These are phyloP conservation scores for Aspergillaceae sp. DNA, from an alignment of 2,329 filamentous ascomycete genomes.

Conservation along the genomic window DNA sequence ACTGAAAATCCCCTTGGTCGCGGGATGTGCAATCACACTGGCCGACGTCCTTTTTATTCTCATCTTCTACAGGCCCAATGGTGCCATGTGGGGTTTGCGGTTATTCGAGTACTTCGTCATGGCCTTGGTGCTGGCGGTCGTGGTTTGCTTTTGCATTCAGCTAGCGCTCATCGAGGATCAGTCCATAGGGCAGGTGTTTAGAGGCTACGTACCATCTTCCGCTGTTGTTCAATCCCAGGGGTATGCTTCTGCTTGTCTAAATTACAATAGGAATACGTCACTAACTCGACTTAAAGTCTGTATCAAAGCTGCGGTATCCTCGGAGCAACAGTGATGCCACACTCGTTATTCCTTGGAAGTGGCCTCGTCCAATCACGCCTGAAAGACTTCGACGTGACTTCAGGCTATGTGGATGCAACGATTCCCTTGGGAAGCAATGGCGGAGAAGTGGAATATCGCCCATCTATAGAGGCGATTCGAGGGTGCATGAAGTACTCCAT, in stretches of 20 bases:
- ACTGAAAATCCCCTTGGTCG: slow-evolving; percentile 45
- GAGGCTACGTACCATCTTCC: slow-evolving; percentile 47
- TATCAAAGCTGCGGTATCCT: slow-evolving; percentile 48
- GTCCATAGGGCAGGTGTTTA: slow-evolving; percentile 45
- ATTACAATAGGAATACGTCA: background rate
- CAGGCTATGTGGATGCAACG: slow-evolving; percentile 27
- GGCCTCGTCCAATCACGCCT: slow-evolving; percentile 49
- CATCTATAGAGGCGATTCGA: slow-evolving; percentile 63
- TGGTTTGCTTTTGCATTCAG: slow-evolving; percentile 50
- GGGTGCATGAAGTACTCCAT: slow-evolving; percentile 67
- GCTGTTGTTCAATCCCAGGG: slow-evolving; percentile 45
- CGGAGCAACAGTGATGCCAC: slow-evolving; percentile 51
- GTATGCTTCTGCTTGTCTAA: slow-evolving; percentile 20
- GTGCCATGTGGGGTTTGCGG: slow-evolving; percentile 44
- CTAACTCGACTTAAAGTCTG: slow-evolving; percentile 27
- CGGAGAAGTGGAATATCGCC: slow-evolving; percentile 56
- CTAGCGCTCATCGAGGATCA: slow-evolving; percentile 45
- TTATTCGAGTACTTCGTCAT: slow-evolving; percentile 49
- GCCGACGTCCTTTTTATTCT: slow-evolving; percentile 50
- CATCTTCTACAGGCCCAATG: slow-evolving; percentile 46
- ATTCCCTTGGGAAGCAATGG: slow-evolving; percentile 26
- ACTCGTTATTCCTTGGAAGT: slow-evolving; percentile 49
- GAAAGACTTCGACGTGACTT: slow-evolving; percentile 39
- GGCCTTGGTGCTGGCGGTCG: slow-evolving; percentile 46
- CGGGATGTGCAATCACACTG: slow-evolving; percentile 50